Evolutionary conservation across 306 rosid species (phyloP).

Genomic region (Dalbergia cultrata): DNA sequence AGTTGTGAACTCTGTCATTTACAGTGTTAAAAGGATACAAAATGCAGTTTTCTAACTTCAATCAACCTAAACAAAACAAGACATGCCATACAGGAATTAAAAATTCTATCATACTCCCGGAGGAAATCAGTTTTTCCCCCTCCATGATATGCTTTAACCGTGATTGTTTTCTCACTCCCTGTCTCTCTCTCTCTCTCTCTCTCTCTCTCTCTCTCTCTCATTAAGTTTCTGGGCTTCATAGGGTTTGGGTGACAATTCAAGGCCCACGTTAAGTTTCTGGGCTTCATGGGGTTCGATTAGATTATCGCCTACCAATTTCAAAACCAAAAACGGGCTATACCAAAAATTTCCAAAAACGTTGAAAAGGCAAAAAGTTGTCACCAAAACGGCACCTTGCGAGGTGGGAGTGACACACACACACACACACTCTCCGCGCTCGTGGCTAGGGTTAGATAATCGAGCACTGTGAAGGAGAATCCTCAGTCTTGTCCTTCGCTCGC

Average conservation of each 20-base stretch:
- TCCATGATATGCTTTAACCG: too few species aligned
- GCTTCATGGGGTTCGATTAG: neutral
- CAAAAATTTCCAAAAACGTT: neutral
- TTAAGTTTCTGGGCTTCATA: neutral
- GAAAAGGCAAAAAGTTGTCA: neutral
- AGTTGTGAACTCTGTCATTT: too few species aligned
- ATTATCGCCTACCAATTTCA: too few species aligned
- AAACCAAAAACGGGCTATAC: too few species aligned
- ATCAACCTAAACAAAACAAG: neutral
- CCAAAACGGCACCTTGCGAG: neutral
- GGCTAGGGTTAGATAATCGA: slow-evolving; percentile 53
- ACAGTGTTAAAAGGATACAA: too few species aligned
- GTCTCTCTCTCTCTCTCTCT: too few species aligned
- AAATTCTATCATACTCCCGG: too few species aligned
- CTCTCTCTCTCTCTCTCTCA: too few species aligned
- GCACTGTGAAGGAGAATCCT: slow-evolving; percentile 31
- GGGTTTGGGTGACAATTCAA: neutral
- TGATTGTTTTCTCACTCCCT: too few species aligned
- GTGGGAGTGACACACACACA: neutral
- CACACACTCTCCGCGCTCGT: neutral
- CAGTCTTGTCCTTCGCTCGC: neutral
- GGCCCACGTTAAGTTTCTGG: neutral
- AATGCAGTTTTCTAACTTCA: neutral
- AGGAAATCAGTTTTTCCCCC: too few species aligned
- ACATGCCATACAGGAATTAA: too few species aligned